Conservation (phyloP, 306 rosid species). For the Cicer arietinum region DNA sequence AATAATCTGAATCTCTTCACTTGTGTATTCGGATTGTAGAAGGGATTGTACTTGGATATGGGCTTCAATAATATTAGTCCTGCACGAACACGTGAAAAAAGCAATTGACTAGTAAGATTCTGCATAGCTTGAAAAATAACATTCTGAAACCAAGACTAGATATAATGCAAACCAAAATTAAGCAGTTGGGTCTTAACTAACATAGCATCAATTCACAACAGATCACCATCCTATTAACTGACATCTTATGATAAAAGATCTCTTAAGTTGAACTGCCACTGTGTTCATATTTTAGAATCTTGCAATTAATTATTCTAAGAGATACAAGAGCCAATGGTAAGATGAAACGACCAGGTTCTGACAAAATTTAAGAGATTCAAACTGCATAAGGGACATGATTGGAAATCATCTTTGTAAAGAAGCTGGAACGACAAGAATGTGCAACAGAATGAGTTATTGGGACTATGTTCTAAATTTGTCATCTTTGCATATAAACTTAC, state of each 20-base stretch:
- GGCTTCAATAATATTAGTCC: conserved; percentile 95
- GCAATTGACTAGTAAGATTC: conserved; percentile 18
- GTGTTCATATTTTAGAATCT: conserved; percentile 5
- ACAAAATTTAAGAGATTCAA: conserved; percentile 2
- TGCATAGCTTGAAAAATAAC: conserved; percentile 27
- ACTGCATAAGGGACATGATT: neutral
- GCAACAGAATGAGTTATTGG: neutral
- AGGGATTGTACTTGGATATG: conserved; percentile 80
- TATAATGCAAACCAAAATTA: conserved; percentile 20
- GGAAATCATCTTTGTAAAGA: neutral
- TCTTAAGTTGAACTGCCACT: neutral
- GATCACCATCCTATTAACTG: conserved; percentile 22
- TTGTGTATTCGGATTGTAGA: conserved; percentile 77
- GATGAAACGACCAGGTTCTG: neutral
- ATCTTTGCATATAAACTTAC: conserved; percentile 54
- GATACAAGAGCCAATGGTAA: neutral
- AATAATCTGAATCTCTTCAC: conserved; percentile 74
- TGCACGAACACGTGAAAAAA: conserved; percentile 36
- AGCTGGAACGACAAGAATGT: neutral
- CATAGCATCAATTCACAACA: conserved; percentile 14
- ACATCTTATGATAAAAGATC: conserved; percentile 8
- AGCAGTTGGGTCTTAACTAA: conserved; percentile 23
- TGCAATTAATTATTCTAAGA: conserved; percentile 3
- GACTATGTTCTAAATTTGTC: neutral
- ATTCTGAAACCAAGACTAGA: conserved; percentile 34